Percentiles rank a stretch among this genome's conserved stretches.
Evolutionary conservation across 2,329 filamentous ascomycete species (phyloP).

Genomic region (Simplicillium sp.): DNA sequence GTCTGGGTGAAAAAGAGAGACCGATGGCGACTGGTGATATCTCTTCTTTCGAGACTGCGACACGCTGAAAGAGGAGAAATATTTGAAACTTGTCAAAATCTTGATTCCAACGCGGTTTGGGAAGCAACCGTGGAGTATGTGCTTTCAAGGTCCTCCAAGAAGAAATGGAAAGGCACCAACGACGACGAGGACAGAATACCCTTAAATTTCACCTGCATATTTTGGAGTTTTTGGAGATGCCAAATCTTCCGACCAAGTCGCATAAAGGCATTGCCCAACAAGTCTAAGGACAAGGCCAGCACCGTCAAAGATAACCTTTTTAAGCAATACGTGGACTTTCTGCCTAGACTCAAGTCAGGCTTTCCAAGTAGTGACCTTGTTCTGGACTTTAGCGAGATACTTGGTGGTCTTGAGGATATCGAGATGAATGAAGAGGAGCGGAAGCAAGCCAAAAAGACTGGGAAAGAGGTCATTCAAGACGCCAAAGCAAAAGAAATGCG

Average conservation of each 20-base stretch:
- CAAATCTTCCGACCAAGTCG: too few species aligned
- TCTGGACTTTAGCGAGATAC: too few species aligned
- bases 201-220: too few species aligned
- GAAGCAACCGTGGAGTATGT: background rate
- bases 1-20: conserved; percentile 14
- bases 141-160: background rate
- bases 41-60: conserved; percentile 15
- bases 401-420: too few species aligned
- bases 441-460: conserved; percentile 5
- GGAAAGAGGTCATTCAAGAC: conserved; percentile 24
- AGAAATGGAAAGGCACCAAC: too few species aligned
- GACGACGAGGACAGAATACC: too few species aligned
- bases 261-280: too few species aligned
- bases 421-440: background rate
- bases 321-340: too few species aligned
- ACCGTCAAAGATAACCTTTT: too few species aligned
- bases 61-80: conserved; percentile 11
- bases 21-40: conserved; percentile 17
- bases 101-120: background rate
- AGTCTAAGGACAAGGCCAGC: background rate
- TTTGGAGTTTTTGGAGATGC: too few species aligned
- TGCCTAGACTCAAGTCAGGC: too few species aligned
- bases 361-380: too few species aligned
- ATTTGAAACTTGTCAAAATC: conserved; percentile 11
- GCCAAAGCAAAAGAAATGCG: conserved; percentile 39